phyloP scores from a whole-genome alignment of 2,329 filamentous ascomycete genomes.

The Didymosphaeria variabile region DNA sequence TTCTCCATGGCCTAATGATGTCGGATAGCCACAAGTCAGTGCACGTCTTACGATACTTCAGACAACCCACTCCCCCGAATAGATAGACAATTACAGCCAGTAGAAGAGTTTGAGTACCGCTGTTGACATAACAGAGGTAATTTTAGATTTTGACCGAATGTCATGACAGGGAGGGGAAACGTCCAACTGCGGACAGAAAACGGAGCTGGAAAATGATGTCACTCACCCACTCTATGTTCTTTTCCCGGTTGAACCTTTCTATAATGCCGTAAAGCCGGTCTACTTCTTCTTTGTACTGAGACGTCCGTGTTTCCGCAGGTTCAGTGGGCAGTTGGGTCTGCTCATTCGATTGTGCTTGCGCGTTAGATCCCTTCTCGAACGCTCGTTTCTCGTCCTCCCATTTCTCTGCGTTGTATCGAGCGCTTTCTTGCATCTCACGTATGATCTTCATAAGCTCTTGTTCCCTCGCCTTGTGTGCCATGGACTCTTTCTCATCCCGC shows the following conservation, averaged over 20 bases:
- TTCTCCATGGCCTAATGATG: background rate
- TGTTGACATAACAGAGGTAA: background rate
- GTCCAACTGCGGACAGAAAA: no score
- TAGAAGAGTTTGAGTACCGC: background rate
- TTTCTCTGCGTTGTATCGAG: background rate
- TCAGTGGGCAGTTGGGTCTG: background rate
- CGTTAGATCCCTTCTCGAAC: background rate
- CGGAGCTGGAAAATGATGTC: no score
- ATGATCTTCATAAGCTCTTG: constrained; percentile 1
- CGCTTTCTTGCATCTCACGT: constrained; percentile 2
- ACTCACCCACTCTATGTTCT: constrained; percentile 1
- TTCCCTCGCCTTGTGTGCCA: background rate
- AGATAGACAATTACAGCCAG: background rate
- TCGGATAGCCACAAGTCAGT: background rate
- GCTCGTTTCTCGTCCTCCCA: constrained; percentile 10
- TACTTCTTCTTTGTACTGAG: background rate
- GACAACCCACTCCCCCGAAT: background rate
- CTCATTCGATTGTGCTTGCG: background rate
- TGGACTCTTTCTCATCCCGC: background rate
- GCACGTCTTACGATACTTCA: background rate
- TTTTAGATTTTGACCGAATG: no score
- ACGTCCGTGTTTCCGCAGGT: background rate
- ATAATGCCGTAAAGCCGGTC: constrained; percentile 1
- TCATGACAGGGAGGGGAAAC: background rate
- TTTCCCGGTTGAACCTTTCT: constrained; percentile 1